Evolutionary conservation across 768 basidiomycete genomes (phyloP).

Genomic region (Boletus rubroflammeus): DNA sequence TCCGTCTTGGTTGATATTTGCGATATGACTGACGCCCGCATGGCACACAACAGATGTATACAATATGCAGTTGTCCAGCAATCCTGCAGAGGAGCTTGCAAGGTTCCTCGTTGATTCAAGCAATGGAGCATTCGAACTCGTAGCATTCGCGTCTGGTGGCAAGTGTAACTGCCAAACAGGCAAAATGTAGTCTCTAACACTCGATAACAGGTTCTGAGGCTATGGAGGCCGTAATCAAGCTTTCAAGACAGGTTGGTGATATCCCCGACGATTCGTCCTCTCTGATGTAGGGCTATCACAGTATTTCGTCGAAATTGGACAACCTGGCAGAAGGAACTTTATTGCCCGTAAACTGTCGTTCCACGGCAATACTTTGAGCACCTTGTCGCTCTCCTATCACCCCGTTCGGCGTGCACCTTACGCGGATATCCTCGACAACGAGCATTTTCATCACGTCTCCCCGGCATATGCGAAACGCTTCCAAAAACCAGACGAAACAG

Average conservation of each 20-base stretch:
- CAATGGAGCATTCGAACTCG: conserved; percentile 69
- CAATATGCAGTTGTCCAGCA: conserved; percentile 78
- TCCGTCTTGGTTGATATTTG: conserved; percentile 33
- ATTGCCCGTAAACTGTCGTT: conserved; percentile 77
- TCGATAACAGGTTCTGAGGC: conserved; percentile 70
- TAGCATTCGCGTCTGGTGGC: conserved; percentile 77
- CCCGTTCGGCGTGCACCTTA: conserved; percentile 68
- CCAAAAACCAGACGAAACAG: conserved; percentile 62
- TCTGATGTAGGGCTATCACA: conserved; percentile 28
- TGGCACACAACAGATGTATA: conserved; percentile 62
- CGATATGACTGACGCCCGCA: not conserved
- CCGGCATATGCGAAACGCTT: conserved; percentile 87
- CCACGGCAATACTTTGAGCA: conserved; percentile 80
- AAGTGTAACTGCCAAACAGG: conserved; percentile 9
- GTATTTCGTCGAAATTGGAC: conserved; percentile 70
- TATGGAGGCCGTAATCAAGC: conserved; percentile 83
- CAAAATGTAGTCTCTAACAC: not conserved
- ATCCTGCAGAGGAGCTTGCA: conserved; percentile 79
- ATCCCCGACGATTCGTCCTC: not conserved
- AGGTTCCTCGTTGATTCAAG: conserved; percentile 59
- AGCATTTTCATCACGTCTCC: conserved; percentile 79
- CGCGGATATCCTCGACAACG: conserved; percentile 55
- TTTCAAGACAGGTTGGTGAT: conserved; percentile 63
- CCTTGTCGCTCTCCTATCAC: conserved; percentile 65
- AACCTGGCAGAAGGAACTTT: conserved; percentile 69